These are phyloP conservation scores for Bromus sterilis DNA, from an alignment of 176 grass and related monocot genomes.

Conservation along the genomic window DNA sequence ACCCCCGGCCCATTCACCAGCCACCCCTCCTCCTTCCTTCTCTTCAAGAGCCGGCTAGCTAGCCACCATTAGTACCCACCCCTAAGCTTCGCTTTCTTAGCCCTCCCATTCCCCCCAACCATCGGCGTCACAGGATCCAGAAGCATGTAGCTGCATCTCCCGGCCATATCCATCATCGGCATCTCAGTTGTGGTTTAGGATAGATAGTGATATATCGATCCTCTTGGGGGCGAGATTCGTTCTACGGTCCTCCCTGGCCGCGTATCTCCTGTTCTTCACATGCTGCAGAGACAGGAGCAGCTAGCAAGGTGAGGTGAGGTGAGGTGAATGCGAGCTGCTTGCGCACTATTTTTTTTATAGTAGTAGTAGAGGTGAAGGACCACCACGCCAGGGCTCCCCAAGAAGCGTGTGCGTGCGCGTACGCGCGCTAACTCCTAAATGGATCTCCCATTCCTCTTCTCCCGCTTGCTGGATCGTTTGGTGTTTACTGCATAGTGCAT, in stretches of 20 bases:
- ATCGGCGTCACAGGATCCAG: not conserved
- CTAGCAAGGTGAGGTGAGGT: not conserved
- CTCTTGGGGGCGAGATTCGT: not conserved
- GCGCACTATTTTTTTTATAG: constrained; percentile 25
- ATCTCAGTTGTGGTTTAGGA: not conserved
- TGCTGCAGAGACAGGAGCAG: not conserved
- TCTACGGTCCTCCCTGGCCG: not conserved
- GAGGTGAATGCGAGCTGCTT: not conserved
- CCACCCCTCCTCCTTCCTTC: not conserved
- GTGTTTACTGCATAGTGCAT: constrained; percentile 4
- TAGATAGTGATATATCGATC: not conserved
- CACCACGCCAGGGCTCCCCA: constrained; percentile 23
- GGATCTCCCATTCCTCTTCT: constrained; percentile 30
- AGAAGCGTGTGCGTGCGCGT: not conserved
- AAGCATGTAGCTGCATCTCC: not conserved
- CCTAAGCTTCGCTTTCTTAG: not conserved
- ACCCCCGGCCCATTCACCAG: not conserved
- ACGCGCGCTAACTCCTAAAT: constrained; percentile 27
- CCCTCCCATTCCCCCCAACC: not conserved
- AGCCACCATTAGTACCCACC: constrained; percentile 22
- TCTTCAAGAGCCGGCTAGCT: not conserved
- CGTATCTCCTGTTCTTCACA: not conserved
- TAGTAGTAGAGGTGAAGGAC: not conserved
- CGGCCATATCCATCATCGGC: not conserved
- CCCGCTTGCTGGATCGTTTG: not conserved